A percentile compares a stretch with the other conserved stretches of the same genome.
Conservation (phyloP, 208 protist genomes). For the Wallacemonas collosoma region DNA sequence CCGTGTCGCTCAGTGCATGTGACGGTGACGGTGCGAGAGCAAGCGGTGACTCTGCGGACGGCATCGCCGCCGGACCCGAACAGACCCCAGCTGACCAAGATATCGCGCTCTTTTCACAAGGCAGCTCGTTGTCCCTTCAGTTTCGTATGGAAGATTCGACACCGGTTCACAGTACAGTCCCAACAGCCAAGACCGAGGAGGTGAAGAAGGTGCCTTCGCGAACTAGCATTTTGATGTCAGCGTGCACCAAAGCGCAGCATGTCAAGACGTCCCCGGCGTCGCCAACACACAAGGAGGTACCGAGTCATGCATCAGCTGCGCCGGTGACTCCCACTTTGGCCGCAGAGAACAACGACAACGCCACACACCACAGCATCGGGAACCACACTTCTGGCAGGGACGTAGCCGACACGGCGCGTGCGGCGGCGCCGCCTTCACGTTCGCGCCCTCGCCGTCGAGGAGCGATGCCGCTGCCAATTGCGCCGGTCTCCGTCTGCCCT, state of each 20-base stretch:
- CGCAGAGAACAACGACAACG: too few species aligned
- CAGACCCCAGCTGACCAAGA: too few species aligned
- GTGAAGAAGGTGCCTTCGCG: too few species aligned
- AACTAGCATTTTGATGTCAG: too few species aligned
- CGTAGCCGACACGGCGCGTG: not conserved
- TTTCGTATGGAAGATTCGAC: not conserved
- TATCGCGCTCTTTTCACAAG: not conserved
- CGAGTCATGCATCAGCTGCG: not conserved
- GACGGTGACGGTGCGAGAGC: too few species aligned
- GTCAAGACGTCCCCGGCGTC: not conserved
- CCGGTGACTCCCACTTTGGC: too few species aligned
- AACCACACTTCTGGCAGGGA: not conserved
- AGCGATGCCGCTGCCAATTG: not conserved
- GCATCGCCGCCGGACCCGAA: too few species aligned
- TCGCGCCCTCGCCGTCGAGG: not conserved
- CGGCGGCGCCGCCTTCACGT: not conserved
- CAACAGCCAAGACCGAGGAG: too few species aligned
- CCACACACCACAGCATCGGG: not conserved
- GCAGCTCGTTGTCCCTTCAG: not conserved
- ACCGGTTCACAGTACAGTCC: too few species aligned
- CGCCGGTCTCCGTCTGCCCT: not conserved
- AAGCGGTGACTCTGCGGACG: too few species aligned
- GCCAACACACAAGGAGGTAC: not conserved
- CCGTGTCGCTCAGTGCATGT: too few species aligned
- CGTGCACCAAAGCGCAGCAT: too few species aligned